Evolutionary conservation across 2,329 filamentous ascomycete genomes (phyloP), one percentile per base, ranked within the genome.

Genomic region (Penicillium olsonii): DNA sequence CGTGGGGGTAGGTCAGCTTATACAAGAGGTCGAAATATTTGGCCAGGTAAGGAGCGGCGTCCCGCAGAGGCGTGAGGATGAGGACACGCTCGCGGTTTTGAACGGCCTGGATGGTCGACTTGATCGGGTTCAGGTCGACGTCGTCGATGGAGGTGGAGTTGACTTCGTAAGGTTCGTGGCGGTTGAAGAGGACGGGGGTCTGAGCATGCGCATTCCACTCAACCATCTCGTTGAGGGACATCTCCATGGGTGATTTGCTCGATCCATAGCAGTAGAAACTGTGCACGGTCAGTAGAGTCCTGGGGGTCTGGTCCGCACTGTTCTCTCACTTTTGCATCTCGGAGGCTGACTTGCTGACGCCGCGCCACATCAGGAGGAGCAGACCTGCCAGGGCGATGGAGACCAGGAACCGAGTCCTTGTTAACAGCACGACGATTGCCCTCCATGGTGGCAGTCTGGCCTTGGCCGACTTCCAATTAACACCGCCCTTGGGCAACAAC

Each of bases 201-300:
- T 92, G 86, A 55, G 94, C 78, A 68, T 96, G 92, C 50, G 84
- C 85, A 60, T 88, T 87, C 94, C 94, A 99, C 57, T 90, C 82
- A 54, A 86, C 86, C 71, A 92, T 87, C 69, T 99, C 94, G 69
- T 96, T 96, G 48, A 87, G 77, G 35, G 88, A 84, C 90, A 99
- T 96, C 57, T 94, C 85, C 85, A 95, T 95, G 45, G 94, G 94
- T n/a, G 94, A 84, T 77, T 95, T 96, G 19, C 87, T 84, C 12
- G 94, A 92, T 11, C 94, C 94, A 82, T 91, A 97, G 78, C 94
- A 99, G 75, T 96, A 95, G 75, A 95, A 96, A 75, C 92, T 97
- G 66, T 41, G 42, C 29, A 39, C 20, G 9, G 39, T 50, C 35
- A 50, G 42, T 39, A 45, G 20, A 14, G 22, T 24, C 5, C 8